A percentile compares a stretch with the other conserved stretches of the same genome.
These are phyloP conservation scores for Xylaria polymorpha DNA, from an alignment of 2,329 filamentous ascomycete species.

Conservation along the genomic window DNA sequence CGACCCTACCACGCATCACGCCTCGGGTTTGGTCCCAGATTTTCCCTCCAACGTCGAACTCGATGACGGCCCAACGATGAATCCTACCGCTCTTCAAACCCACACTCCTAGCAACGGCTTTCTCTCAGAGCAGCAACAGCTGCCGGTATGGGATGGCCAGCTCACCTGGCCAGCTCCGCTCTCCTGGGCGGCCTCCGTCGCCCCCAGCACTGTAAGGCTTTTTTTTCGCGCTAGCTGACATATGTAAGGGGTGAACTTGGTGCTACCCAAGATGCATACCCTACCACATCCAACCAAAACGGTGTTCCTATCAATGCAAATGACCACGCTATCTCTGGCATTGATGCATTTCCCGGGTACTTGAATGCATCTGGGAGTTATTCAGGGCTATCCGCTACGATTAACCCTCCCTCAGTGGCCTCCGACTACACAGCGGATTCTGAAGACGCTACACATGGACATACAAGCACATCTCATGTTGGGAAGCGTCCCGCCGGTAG, in stretches of 20 bases:
- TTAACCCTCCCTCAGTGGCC: neutral
- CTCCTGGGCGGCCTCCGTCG: neutral
- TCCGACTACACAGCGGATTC: neutral
- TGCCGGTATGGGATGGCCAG: neutral
- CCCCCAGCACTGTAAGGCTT: slow-evolving; percentile 31
- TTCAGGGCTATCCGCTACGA: slow-evolving; percentile 22
- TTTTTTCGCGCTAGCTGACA: slow-evolving; percentile 28
- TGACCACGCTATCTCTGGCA: too few species aligned
- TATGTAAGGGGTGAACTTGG: neutral
- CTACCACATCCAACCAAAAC: neutral
- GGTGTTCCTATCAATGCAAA: neutral
- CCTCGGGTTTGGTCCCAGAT: too few species aligned
- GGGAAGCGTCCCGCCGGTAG: slow-evolving; percentile 9
- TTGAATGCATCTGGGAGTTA: neutral
- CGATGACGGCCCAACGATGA: neutral
- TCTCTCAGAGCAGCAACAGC: slow-evolving; percentile 2
- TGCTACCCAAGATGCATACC: neutral
- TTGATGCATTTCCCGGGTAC: neutral
- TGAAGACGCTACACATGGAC: neutral
- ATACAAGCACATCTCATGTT: slow-evolving; percentile 2
- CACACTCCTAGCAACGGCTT: neutral
- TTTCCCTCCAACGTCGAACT: neutral
- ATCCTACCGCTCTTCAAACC: slow-evolving; percentile 16
- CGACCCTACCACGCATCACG: too few species aligned
- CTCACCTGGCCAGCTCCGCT: neutral